Evolutionary conservation across 768 basidiomycete genomes (phyloP), one percentile per base, ranked within the genome.

Genomic region (Podaxis rugospora): DNA sequence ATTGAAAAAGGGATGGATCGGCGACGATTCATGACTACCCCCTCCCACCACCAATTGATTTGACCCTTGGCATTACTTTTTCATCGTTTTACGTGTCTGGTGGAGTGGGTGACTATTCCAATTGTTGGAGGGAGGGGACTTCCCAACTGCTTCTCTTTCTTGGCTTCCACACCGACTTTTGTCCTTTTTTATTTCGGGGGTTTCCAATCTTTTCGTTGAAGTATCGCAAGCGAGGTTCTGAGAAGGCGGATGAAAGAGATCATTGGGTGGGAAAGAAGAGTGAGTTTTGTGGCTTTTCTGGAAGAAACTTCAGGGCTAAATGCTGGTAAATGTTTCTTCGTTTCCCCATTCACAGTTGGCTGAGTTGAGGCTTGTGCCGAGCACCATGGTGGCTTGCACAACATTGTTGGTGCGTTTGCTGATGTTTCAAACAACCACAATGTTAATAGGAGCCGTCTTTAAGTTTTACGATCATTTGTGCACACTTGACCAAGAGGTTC

Each of bases 401-500:
- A 69, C 70, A 1, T 57, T 73, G 36, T 63, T 73, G 59, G 72
- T 73, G 16, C 28, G 65, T 32, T 27, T 27, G 1, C 37, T 42
- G 14, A 7, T 42, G 16, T 42, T 42, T 11, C 5, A 6, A 42
- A 18, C 16, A 16, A 18, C n/a, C 40, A 7, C 40, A 14, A 42
- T 42, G 14, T 14, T 42, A 18, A 42, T 42, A n/a, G 40, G 13
- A 18, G 27, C 39, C 23, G 47, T 13, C n/a, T 23, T 49, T 21
- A 21, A 76, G 75, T 62, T 74, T 47, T 77, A 76, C 61, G 76
- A 77, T 55, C 66, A 67, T 28, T 35, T 75, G 23, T 76, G 72
- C 53, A 77, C 75, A 0, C 62, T 77, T 16, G 72, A 75, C 60
- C 69, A 72, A 62, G 76, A 77, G 69, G 74, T 73, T 42, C 40